Base-by-base conservation (phyloP, 2,329 filamentous ascomycete genomes). In the Hymenoscyphus repandus region DNA sequence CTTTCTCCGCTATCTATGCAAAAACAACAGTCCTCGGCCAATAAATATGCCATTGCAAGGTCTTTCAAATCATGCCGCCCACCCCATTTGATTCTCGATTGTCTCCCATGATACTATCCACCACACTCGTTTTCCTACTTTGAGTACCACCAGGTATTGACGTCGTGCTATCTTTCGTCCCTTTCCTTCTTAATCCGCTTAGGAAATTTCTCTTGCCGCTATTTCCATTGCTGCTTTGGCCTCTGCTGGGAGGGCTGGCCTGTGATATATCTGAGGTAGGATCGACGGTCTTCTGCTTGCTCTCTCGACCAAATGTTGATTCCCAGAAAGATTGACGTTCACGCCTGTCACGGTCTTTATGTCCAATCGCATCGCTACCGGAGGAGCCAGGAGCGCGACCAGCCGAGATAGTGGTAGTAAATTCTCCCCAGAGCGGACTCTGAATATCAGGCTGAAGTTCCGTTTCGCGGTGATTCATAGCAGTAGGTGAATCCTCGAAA, bases 251-350 rank as follows among this genome's bases (percentile, higher is more conserved):
- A 12, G 62, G 58, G 32, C 50, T 53, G 2, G 49, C 18, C n/a
- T 54, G 44, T 10, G 30, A 42, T 17, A 41, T n/a, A 42, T 48
- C 50, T 7, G 47, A 9, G 27, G 58, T 58, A 42, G 57, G 55
- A 13, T 57, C 57, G 45, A 55, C 54, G 34, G 54, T 54, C 45
- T 60, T 61, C 33, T 51, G 58, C 10, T 66, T 61, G 20, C 62
- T 62, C 11, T 66, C 63, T 27, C 62, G 62, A 10, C 63, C 62
- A 53, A 66, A 66, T 1, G 60, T 62, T 3, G 51, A 45, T 31
- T 67, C 64, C 65, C 64, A 66, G 47, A 66, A 65, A 40, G 55
- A 62, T 45, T 66, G 64, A 7, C 59, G 50, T 15, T 66, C 63
- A 42, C 54, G 59, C 13, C 50, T 51, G 43, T 62, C 40, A 13